Evolutionary conservation across 176 grass and related monocot genomes (phyloP), one percentile per base, ranked within the genome.

Genomic region (Oryza punctata): DNA sequence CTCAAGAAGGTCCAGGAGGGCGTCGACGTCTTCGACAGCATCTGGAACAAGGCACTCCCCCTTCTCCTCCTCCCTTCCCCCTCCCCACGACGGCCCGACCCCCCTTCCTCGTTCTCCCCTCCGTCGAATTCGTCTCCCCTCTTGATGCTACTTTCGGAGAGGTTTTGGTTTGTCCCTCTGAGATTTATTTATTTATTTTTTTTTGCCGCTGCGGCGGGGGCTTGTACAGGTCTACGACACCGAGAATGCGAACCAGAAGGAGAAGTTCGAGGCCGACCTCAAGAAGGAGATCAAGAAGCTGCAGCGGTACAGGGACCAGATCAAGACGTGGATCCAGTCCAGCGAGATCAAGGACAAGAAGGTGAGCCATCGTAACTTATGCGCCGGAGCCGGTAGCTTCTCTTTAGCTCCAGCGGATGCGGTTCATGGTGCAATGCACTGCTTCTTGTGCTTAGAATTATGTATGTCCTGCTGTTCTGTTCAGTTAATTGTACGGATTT

Each of bases 301-400:
- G 80, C 97, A 99, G 89, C 91, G 93, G 23, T 99, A 99, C 73
- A 85, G 97, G 66, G 97, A 99, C 91, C 97, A 99, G 89, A 99
- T 99, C 81, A 99, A 99, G 87, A 96, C 97, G 28, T 99, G 97
- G 97, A 96, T 99, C 79, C 97, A 99, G 66, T 99, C 97, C 33
- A 99, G 97, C 78, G 97, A 99, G 80, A 99, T 99, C 83, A 99
- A 99, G 91, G 97, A 99, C 75, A 99, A 99, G 85, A 99, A 99
- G 93, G 97, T 96, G 41, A 85, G 77, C 8, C 28, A 37, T 38
- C 15, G 28, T 21, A 19, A 38, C 40, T 72, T 5, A 57, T 50
- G 11, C 19, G 5, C 3, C 7, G 4, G 16, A 24, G 24, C 23
- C 18, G 32, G 6, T 38, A 28, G 7, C 16, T 65, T 64, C 65